Conservation (phyloP, 768 basidiomycete species). For the Pisolithus tinctorius region DNA sequence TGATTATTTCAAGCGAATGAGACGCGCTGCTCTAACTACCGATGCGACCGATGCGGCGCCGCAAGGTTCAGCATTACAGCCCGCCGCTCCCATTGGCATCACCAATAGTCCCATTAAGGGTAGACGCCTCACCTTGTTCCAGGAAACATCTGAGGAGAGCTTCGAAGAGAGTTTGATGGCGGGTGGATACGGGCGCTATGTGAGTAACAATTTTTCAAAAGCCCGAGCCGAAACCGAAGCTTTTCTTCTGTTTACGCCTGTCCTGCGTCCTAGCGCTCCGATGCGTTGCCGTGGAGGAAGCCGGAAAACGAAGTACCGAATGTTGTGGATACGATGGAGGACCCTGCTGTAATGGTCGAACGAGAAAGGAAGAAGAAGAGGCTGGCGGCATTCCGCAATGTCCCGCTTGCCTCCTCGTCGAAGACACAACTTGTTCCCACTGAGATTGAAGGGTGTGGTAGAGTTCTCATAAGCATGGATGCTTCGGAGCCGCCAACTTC, state of each 20-base stretch:
- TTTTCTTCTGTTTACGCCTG: conserved; percentile 4
- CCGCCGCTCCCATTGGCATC: conserved; percentile 43
- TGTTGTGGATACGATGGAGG: conserved; percentile 6
- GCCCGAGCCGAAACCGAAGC: background rate
- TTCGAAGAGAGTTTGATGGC: conserved; percentile 83
- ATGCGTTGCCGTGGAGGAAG: conserved; percentile 14
- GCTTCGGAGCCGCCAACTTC: conserved; percentile 29
- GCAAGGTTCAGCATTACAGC: conserved; percentile 15
- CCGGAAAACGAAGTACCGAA: conserved; percentile 12
- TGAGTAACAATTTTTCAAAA: conserved; percentile 28
- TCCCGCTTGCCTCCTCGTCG: conserved; percentile 27
- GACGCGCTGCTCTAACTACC: conserved; percentile 33
- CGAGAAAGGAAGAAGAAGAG: conserved; percentile 64
- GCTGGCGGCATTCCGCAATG: conserved; percentile 58
- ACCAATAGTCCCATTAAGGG: conserved; percentile 68
- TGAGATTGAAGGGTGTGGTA: conserved; percentile 60
- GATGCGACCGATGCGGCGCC: background rate
- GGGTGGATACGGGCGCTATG: conserved; percentile 74
- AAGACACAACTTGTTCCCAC: conserved; percentile 49
- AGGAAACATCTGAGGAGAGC: conserved; percentile 77
- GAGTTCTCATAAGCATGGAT: conserved; percentile 58
- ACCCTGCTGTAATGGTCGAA: conserved; percentile 32
- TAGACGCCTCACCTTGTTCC: conserved; percentile 65
- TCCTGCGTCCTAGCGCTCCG: conserved; percentile 19
- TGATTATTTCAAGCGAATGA: conserved; percentile 62